These are phyloP conservation scores for Thielaviopsis populi DNA, from an alignment of 2,329 filamentous ascomycete species.

Conservation along the genomic window DNA sequence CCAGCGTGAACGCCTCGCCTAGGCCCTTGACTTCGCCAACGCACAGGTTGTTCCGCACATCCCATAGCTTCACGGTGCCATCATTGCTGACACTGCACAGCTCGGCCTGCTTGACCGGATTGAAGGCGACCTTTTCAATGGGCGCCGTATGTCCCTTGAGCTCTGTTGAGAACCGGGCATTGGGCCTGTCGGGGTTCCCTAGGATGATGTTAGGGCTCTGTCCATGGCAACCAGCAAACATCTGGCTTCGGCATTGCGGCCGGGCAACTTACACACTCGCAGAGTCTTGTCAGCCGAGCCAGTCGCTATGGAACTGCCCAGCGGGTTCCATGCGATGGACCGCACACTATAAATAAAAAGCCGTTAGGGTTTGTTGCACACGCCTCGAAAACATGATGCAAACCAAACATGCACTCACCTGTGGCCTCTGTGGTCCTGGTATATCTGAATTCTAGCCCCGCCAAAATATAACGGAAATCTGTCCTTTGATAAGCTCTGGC, in stretches of 20 bases:
- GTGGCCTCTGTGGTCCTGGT: slow-evolving; percentile 45
- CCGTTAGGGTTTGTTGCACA: slow-evolving; percentile 15
- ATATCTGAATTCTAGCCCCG: slow-evolving; percentile 53
- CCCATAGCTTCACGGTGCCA: slow-evolving; percentile 65
- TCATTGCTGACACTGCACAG: slow-evolving; percentile 61
- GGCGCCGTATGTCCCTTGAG: slow-evolving; percentile 50
- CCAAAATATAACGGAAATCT: slow-evolving; percentile 53
- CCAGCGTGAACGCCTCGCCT: slow-evolving; percentile 54
- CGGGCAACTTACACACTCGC: slow-evolving; percentile 47
- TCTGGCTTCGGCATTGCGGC: not conserved
- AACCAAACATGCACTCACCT: slow-evolving; percentile 42
- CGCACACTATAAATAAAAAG: slow-evolving; percentile 46
- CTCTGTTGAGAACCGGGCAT: slow-evolving; percentile 60
- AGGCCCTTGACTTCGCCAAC: slow-evolving; percentile 53
- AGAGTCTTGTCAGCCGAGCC: slow-evolving; percentile 51
- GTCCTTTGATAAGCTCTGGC: slow-evolving; percentile 49
- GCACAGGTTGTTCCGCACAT: slow-evolving; percentile 56
- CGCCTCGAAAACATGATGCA: slow-evolving; percentile 41
- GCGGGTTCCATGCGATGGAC: slow-evolving; percentile 77
- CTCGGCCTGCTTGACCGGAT: slow-evolving; percentile 61
- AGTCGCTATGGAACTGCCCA: slow-evolving; percentile 71
- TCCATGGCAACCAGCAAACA: not conserved
- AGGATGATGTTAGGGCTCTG: not conserved
- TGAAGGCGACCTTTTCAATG: slow-evolving; percentile 65
- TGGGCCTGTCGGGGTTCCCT: slow-evolving; percentile 64